Evolutionary conservation across 2,329 filamentous ascomycete species (phyloP).

Genomic region (Fusarium liriodendri): DNA sequence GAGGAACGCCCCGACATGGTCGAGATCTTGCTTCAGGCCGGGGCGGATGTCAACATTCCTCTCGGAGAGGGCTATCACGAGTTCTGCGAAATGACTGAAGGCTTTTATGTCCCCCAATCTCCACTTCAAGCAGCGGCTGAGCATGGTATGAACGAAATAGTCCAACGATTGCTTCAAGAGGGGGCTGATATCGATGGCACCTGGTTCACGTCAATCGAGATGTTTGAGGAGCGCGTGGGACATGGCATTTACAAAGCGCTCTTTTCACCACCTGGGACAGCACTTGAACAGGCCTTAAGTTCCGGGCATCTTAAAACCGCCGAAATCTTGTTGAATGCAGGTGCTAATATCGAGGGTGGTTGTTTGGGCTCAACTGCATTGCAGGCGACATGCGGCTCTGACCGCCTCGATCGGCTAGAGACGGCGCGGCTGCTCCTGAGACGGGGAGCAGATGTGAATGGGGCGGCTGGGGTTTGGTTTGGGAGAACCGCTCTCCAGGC

Average conservation of each 20-base stretch:
- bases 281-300: background rate
- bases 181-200: background rate
- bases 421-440: background rate
- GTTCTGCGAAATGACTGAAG: accelerated
- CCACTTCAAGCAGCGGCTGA: background rate
- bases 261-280: too few species aligned
- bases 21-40: background rate
- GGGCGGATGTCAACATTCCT: background rate
- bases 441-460: background rate
- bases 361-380: background rate
- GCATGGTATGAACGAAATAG: background rate
- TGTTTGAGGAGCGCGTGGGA: background rate
- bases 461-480: background rate
- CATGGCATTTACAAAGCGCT: accelerated
- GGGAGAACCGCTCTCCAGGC: background rate
- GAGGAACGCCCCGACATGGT: background rate
- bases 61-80: background rate
- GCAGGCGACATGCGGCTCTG: background rate
- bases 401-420: background rate
- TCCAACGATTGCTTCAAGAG: background rate
- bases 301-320: background rate
- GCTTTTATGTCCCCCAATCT: accelerated
- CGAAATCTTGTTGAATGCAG: background rate
- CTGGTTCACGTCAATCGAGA: background rate
- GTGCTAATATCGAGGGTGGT: background rate